Percentiles rank a stretch among this genome's conserved stretches.
Evolutionary conservation across 2,329 filamentous ascomycete species (phyloP).

Genomic region (Penicillium sumatraense): DNA sequence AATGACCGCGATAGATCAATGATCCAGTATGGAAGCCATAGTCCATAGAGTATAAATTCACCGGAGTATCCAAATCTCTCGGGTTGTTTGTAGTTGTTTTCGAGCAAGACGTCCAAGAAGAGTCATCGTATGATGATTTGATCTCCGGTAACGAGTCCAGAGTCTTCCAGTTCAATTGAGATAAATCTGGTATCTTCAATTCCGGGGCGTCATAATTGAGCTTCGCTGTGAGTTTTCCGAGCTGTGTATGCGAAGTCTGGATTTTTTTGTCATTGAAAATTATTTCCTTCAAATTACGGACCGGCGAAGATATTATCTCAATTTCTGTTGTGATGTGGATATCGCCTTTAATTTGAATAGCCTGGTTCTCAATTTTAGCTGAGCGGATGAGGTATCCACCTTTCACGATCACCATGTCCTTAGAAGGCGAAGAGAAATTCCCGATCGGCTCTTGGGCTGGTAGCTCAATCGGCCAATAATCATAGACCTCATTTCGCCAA

Average conservation of each 20-base stretch:
- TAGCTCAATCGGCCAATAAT: constrained; percentile 36
- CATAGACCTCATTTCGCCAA: constrained; percentile 36
- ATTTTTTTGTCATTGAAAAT: constrained; percentile 15
- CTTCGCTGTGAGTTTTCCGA: constrained; percentile 5
- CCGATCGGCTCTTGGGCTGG: constrained; percentile 20
- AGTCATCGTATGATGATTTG: constrained; percentile 13
- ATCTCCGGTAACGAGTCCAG: constrained; percentile 22
- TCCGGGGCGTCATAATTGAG: constrained; percentile 8
- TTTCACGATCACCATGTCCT: constrained; percentile 28
- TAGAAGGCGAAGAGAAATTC: constrained; percentile 28
- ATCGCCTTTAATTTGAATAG: constrained; percentile 15
- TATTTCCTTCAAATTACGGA: background rate
- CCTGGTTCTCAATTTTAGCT: background rate
- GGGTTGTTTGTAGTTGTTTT: constrained; percentile 13
- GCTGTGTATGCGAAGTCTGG: background rate
- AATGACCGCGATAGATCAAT: constrained; percentile 35
- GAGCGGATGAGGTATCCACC: constrained; percentile 35
- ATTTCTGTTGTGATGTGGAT: constrained; percentile 21
- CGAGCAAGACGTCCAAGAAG: constrained; percentile 13
- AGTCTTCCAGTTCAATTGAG: constrained; percentile 20
- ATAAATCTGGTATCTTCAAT: constrained; percentile 13
- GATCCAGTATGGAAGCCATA: constrained; percentile 37
- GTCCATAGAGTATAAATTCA: constrained; percentile 32
- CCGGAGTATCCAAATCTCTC: constrained; percentile 23
- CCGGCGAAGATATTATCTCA: constrained; percentile 19